phyloP scores from a whole-genome alignment of 2,329 filamentous ascomycete genomes.

The Epichloe coenophiala region DNA sequence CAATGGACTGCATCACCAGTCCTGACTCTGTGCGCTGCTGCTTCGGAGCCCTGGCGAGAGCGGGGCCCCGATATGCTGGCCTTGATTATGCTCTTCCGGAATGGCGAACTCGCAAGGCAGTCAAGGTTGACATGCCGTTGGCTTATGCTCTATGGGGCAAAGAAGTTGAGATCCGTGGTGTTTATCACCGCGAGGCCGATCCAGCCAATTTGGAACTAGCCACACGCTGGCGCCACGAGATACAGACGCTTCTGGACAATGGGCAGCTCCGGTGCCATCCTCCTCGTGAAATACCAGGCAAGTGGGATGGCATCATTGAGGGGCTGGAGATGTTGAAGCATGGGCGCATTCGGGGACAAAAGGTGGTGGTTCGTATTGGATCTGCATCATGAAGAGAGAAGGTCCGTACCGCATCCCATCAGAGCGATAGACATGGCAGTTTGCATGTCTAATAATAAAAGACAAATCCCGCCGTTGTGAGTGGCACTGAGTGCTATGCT shows the following conservation, averaged over 20 bases:
- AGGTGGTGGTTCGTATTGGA: not conserved
- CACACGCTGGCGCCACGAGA: not conserved
- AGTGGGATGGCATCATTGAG: not conserved
- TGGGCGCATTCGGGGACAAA: not conserved
- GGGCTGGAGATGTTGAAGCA: not conserved
- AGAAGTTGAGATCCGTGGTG: not conserved
- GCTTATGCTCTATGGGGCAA: not conserved
- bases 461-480: too few relatives aligned
- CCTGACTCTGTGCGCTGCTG: not conserved
- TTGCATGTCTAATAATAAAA: too few relatives aligned
- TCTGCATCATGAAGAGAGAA: not conserved
- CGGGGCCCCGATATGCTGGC: not conserved
- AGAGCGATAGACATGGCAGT: too few relatives aligned
- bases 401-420: too few relatives aligned
- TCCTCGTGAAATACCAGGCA: not conserved
- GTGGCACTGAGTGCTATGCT: too few relatives aligned
- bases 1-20: not conserved
- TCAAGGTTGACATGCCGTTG: slow-evolving; percentile 37
- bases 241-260: not conserved
- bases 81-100: not conserved
- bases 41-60: not conserved
- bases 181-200: not conserved
- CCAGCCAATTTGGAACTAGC: not conserved
- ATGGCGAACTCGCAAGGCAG: slow-evolving; percentile 26
- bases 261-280: not conserved